Evolutionary conservation across 148 eudicot genomes (phyloP).

Genomic region (Amaranthus cruentus): DNA sequence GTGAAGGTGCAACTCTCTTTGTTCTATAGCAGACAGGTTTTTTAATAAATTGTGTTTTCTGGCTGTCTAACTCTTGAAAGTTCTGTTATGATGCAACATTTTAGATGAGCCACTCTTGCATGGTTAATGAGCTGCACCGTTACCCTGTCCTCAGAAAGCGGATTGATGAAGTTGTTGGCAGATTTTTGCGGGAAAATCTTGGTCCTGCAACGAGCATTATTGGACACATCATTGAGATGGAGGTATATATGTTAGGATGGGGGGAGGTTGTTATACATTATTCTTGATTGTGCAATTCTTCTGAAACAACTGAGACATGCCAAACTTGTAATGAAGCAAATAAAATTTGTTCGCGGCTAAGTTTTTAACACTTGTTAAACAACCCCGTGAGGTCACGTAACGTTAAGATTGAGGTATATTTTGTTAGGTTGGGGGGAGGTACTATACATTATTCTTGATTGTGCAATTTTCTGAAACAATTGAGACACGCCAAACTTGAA

Average conservation of each 20-base stretch:
- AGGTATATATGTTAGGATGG: constrained; percentile 40
- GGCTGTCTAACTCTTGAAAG: constrained; percentile 6
- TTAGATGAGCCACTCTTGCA: constrained; percentile 88
- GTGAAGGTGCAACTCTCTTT: constrained; percentile 49
- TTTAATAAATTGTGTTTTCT: background rate
- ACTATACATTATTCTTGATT: background rate
- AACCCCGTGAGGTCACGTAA: constrained; percentile 27
- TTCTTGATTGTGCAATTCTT: background rate
- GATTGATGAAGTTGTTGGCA: constrained; percentile 80
- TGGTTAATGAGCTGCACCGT: constrained; percentile 75
- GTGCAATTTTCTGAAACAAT: background rate
- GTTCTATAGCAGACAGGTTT: background rate
- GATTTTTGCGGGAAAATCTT: constrained; percentile 75
- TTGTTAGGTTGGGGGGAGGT: too few relatives aligned
- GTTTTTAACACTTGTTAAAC: too few relatives aligned
- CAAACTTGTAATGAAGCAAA: background rate
- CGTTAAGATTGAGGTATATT: constrained; percentile 85
- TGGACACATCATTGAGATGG: constrained; percentile 84
- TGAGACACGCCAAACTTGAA: background rate
- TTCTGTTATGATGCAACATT: constrained; percentile 12
- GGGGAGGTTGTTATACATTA: background rate
- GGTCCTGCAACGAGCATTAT: constrained; percentile 78
- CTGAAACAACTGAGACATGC: background rate
- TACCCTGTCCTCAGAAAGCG: constrained; percentile 81
- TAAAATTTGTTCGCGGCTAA: too few relatives aligned